Evolutionary conservation across 2,329 filamentous ascomycete genomes (phyloP), one percentile per base, ranked within the genome.

Genomic region (Colletotrichum sp.): DNA sequence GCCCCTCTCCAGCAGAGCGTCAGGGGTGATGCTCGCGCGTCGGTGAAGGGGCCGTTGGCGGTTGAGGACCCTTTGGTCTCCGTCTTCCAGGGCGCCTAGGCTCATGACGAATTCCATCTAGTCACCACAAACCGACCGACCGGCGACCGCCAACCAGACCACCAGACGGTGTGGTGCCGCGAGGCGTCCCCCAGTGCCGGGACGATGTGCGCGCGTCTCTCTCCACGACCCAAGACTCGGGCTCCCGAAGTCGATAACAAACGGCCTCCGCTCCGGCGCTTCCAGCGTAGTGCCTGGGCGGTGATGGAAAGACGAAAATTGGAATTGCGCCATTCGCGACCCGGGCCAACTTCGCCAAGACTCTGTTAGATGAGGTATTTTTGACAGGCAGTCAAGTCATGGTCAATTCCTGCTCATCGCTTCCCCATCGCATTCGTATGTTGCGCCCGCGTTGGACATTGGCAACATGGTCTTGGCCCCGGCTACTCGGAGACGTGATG

Each of bases 331-430:
- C 72, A 68, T 68, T 52, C 69, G 55, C 32, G 63, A 62, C 65
- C 73, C 70, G 44, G 59, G 36, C 34, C 44, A 52, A 49, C 59
- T 36, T 65, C 49, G 74, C 74, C 74, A 76, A 76, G 74, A 65
- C 39, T 21, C n/a, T 21, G 44, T 59, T 59, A 69, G 49, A 69
- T 76, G 74, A 49, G 74, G 70, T 49, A 73, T 74, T 69, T 74
- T 74, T 30, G 21, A 52, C 44, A 18, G 36, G 55, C 16, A 34
- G 21, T 18, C 39, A 49, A 49, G 39, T 26, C 59, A 30, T 49
- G 52, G 32, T 24, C n/a, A 26, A 49, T 59, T 72, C 26, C 34
- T 68, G 49, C 63, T 28, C 36, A 30, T 52, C 36, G 26, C 12
- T 30, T 24, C 52, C 59, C 52, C 66, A 39, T 68, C 49, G 26